Percentiles rank a stretch among this genome's conserved stretches.
phyloP scores from a whole-genome alignment of 2,329 filamentous ascomycete species.

The Botrytis paeoniae region DNA sequence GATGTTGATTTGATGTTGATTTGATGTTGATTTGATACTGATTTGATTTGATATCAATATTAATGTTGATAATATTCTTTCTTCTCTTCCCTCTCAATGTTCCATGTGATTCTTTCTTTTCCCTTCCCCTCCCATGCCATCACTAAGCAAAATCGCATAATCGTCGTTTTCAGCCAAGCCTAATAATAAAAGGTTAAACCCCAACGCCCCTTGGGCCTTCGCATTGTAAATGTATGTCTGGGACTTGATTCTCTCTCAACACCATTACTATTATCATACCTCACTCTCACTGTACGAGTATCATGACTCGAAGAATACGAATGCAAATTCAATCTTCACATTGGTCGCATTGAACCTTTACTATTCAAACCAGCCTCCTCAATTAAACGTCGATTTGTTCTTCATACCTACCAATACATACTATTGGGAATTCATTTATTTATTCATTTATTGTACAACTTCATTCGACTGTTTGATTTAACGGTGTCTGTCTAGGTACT shows the following conservation, averaged over 20 bases:
- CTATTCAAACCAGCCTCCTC: neutral
- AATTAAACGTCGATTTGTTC: neutral
- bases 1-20: too few relatives aligned
- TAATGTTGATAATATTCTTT: neutral
- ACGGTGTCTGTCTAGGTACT: neutral
- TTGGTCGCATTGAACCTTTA: neutral
- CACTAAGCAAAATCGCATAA: constrained; percentile 1
- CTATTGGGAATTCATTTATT: neutral
- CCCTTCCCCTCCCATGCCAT: neutral
- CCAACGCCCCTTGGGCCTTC: neutral
- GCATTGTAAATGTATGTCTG: neutral
- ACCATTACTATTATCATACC: neutral
- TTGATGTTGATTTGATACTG: too few relatives aligned
- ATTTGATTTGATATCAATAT: neutral
- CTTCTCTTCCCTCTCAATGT: neutral
- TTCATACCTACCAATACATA: neutral
- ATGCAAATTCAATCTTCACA: neutral
- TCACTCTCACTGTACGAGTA: neutral
- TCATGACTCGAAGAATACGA: neutral
- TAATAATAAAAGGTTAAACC: neutral
- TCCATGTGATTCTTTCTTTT: neutral
- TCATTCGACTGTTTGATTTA: neutral
- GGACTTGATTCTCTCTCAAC: neutral
- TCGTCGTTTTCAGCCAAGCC: neutral
- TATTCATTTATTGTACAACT: neutral